Conservation (phyloP, 1,284 basidiomycete species). For the Cryptococcus sp. region DNA sequence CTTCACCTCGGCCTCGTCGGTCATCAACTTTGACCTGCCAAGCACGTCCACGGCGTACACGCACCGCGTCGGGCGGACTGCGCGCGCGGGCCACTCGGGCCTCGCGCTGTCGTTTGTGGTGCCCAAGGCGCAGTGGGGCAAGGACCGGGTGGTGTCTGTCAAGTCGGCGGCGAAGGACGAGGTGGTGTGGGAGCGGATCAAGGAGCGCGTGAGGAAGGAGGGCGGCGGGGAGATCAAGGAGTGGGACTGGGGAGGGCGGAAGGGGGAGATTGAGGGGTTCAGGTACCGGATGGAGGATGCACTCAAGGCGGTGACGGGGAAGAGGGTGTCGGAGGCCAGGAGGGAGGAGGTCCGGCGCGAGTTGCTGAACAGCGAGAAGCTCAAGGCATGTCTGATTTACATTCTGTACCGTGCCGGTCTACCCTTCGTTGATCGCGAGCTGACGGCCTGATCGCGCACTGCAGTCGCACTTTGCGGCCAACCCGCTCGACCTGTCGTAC, state of each 20-base stretch:
- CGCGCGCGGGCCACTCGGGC: slow-evolving; percentile 89
- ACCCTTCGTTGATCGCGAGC: neutral
- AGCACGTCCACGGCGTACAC: slow-evolving; percentile 85
- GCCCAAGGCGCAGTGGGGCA: slow-evolving; percentile 67
- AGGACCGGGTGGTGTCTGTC: slow-evolving; percentile 59
- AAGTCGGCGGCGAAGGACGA: slow-evolving; percentile 73
- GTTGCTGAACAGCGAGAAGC: slow-evolving; percentile 89
- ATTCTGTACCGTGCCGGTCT: neutral
- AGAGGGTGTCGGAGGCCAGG: slow-evolving; percentile 82
- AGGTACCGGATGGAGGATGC: slow-evolving; percentile 98
- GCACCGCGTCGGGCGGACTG: slow-evolving; percentile 93
- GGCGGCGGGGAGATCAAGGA: slow-evolving; percentile 74
- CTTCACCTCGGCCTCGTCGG: slow-evolving; percentile 95
- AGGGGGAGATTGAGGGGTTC: slow-evolving; percentile 85
- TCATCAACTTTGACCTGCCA: slow-evolving; percentile 97
- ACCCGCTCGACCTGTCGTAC: slow-evolving; percentile 89
- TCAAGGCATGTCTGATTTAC: slow-evolving; percentile 65
- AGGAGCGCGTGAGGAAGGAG: slow-evolving; percentile 64
- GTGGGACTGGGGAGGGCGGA: slow-evolving; percentile 88
- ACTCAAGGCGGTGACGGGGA: slow-evolving; percentile 79
- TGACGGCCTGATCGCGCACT: neutral
- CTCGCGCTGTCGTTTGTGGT: slow-evolving; percentile 90
- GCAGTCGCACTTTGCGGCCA: slow-evolving; percentile 96
- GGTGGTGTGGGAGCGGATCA: slow-evolving; percentile 70
- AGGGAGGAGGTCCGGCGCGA: slow-evolving; percentile 93